Conservation (phyloP, 2,329 filamentous ascomycete genomes). For the Boeremia lycopersici region DNA sequence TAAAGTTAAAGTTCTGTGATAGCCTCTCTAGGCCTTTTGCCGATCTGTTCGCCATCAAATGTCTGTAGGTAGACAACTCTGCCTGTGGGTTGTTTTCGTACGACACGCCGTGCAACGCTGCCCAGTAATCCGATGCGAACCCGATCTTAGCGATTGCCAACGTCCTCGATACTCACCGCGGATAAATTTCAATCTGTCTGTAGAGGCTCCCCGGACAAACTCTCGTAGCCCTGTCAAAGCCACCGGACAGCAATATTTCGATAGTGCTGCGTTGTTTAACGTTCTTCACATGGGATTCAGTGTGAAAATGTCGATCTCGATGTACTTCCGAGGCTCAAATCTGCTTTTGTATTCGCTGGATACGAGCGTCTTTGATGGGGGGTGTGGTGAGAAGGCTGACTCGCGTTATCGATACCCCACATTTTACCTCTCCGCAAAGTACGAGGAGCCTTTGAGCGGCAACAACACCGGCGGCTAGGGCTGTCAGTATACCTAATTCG, state of each 20-base stretch:
- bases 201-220: not conserved
- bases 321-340: slow-evolving; percentile 4
- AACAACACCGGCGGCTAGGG: slow-evolving; percentile 11
- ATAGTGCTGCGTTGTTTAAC: not conserved
- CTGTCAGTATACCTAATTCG: slow-evolving; percentile 11
- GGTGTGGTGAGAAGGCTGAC: slow-evolving; percentile 14
- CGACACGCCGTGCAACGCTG: too few relatives aligned
- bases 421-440: slow-evolving; percentile 14
- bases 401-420: slow-evolving; percentile 16
- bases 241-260: not conserved
- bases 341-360: slow-evolving; percentile 3
- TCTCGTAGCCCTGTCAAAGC: not conserved
- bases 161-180: not conserved
- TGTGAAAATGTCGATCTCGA: not conserved
- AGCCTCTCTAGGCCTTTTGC: too few relatives aligned
- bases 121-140: too few relatives aligned
- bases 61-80: too few relatives aligned
- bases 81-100: too few relatives aligned
- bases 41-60: too few relatives aligned
- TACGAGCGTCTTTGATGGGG: not conserved
- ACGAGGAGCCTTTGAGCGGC: slow-evolving; percentile 4
- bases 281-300: slow-evolving; percentile 8
- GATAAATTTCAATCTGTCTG: too few relatives aligned
- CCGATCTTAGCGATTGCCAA: not conserved
- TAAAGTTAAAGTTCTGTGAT: too few relatives aligned